Base-by-base conservation (phyloP, 306 rosid species). In the Inga oerstediana region DNA sequence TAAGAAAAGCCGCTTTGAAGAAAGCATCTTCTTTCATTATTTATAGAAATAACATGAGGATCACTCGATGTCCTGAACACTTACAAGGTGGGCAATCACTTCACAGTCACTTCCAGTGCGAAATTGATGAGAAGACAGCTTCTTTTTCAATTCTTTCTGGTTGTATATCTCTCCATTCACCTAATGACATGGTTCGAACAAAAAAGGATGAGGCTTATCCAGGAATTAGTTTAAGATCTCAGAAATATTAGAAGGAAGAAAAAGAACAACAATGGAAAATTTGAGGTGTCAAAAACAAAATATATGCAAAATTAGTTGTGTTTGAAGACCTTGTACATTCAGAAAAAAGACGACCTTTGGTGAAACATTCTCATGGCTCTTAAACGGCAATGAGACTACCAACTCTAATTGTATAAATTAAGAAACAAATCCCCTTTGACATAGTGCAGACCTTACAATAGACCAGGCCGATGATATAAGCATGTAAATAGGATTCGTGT, bases 131-230 rank as follows among this genome's bases (percentile, higher is more conserved):
- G 94, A 90, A 86, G 69, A 85, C 81, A 94, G 92, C 76, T 88
- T 81, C 83, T 87, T 82, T 74, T 89, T 84, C 88, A 94, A 83
- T 76, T 88, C 85, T 62, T 85, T 92, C n/a, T 96, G 98, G 91
- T 96, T 96, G 90, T 96, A 96, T 86, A 96, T 96, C 91, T 96
- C 99, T 68, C 97, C 99, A 83, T 96, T 96, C 22, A 96, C 98
- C 99, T 96, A 85, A 56, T 74, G 17, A 27, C 80, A 86, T 61
- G n/a, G 39, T 54, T 79, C 79, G 85, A 85, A 80, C 41, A 72
- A 37, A 80, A 81, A 68, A 66, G 72, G 2, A 68, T 52, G 77
- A 75, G 45, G 48, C 52, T 70, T 72, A 43, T 35, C 72, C 52
- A 61, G 35, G 81, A 64, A 74, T 74, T 10, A 52, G 44, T 69